Evolutionary conservation across 768 basidiomycete species (phyloP), one percentile per base, ranked within the genome.

Genomic region (Tremella fuciformis): DNA sequence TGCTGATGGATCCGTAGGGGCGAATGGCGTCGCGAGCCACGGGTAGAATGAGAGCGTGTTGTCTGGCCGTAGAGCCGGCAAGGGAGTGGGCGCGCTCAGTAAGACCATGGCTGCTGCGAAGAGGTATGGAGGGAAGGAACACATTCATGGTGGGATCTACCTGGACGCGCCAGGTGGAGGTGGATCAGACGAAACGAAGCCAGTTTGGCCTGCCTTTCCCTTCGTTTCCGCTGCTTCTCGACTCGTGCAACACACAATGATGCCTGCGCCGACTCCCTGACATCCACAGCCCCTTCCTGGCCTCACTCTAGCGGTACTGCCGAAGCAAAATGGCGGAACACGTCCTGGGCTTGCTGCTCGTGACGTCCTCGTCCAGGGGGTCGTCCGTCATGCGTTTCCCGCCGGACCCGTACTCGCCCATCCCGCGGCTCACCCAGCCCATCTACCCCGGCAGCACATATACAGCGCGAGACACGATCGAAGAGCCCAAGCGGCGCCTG

Each of bases 371-470:
- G 13, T 91, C 90, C 8, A 85, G 88, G 7, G 88, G 86, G 69
- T 89, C 88, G 24, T 84, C 91, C 4, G 86, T 90, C 53, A 91
- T 86, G 73, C 82, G 88, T 62, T 94, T 90, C 87, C 92, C 92
- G 0, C 86, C 89, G 13, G 80, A 80, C 13, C 89, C 90, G 13
- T 67, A 78, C 13, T 78, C 84, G 1, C 81, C 84, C 16, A 60
- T 58, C 4, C 81, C 85, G 3, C 82, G 92, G 57, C 83, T 94
- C 25, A 83, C 84, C 52, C 85, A 91, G 50, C 84, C 90, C 2
- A 70, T 74, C 55, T 77, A 77, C 56, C 64, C 71, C 9, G 64
- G 69, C 15, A 62, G 55, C 0, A 70, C 66, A 34, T 65, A 57
- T 44, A 74, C 72, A 13, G 67, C 69, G 42, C 50, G 18, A 15